phyloP scores from a whole-genome alignment of 441 rosid species.

The Jatropha podagrica region DNA sequence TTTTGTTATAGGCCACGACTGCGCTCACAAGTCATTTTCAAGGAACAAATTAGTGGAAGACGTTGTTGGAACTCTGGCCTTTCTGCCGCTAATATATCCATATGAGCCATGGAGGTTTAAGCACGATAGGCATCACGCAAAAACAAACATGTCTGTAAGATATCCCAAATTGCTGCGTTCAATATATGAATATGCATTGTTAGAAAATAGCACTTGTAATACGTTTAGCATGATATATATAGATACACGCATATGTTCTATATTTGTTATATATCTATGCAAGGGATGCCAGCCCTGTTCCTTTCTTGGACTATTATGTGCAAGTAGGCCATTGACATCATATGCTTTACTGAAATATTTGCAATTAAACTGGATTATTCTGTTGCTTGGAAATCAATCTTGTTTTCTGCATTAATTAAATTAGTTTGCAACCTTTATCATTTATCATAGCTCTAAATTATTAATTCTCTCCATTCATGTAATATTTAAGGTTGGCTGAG shows the following conservation, averaged over 20 bases:
- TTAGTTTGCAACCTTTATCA: not conserved
- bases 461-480: constrained; percentile 6
- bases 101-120: constrained; percentile 97
- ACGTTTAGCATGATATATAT: not conserved
- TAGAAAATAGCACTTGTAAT: not conserved
- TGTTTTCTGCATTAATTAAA: constrained; percentile 4
- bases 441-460: constrained; percentile 1
- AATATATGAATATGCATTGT: not conserved
- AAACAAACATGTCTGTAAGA: constrained; percentile 78
- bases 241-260: not conserved
- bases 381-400: not conserved
- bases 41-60: constrained; percentile 90
- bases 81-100: constrained; percentile 86
- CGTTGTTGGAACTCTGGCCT: constrained; percentile 88
- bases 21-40: constrained; percentile 95
- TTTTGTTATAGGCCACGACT: constrained; percentile 98
- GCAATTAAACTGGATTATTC: not conserved
- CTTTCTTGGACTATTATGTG: not conserved
- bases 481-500: constrained; percentile 54
- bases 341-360: not conserved
- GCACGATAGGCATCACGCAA: constrained; percentile 95
- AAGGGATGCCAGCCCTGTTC: not conserved
- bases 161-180: constrained; percentile 7
- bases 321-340: not conserved
- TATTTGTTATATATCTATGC: not conserved